phyloP scores from a whole-genome alignment of 305 asterid genomes.

The Plantago lanceolata region DNA sequence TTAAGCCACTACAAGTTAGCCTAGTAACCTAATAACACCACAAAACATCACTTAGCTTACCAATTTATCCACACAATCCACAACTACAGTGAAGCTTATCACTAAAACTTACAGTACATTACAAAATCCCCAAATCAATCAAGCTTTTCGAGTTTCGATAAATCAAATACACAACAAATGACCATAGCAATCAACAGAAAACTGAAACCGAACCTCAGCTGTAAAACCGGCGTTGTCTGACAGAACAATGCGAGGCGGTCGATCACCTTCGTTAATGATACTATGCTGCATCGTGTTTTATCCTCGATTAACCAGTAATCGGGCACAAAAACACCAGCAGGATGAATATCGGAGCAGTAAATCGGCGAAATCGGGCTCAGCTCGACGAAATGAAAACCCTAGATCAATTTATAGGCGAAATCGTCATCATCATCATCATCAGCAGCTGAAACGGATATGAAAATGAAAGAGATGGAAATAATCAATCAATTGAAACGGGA shows the following conservation, averaged over 20 bases:
- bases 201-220: slow-evolving; percentile 41
- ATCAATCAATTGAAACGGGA: neutral
- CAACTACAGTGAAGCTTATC: neutral
- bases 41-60: too few relatives aligned
- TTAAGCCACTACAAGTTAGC: neutral
- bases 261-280: slow-evolving; percentile 44
- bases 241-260: slow-evolving; percentile 52
- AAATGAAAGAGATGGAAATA: neutral
- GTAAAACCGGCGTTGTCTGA: slow-evolving; percentile 65
- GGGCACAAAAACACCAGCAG: neutral
- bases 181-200: neutral
- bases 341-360: neutral
- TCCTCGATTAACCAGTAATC: slow-evolving; percentile 30
- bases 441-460: neutral
- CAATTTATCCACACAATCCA: neutral
- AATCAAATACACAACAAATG: neutral
- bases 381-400: neutral
- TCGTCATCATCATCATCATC: neutral
- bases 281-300: slow-evolving; percentile 38
- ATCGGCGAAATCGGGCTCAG: neutral
- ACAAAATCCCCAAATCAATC: slow-evolving; percentile 8
- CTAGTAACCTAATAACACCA: too few relatives aligned
- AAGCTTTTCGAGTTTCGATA: neutral
- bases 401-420: slow-evolving; percentile 2
- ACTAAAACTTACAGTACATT: slow-evolving; percentile 12